Percentiles rank a stretch among this genome's conserved stretches.
phyloP scores from a whole-genome alignment of 768 basidiomycete genomes.

The Dacryopinax spathularia region DNA sequence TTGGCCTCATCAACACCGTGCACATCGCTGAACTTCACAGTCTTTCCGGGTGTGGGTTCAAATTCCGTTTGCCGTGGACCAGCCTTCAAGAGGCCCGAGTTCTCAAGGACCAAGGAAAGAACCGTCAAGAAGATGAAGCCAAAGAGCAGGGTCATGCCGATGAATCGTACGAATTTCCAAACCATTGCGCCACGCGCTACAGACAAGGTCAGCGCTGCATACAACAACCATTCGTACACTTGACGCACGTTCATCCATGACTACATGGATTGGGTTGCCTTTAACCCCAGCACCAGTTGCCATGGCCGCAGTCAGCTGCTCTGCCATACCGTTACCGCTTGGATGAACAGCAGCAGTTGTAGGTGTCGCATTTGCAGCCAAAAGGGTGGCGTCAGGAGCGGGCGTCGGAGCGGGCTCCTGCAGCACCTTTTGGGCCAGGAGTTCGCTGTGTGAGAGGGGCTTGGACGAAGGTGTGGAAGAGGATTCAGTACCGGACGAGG shows the following conservation, averaged over 20 bases:
- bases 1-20: conserved; percentile 98
- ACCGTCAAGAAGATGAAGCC: conserved; percentile 53
- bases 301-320: conserved; percentile 27
- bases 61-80: conserved; percentile 71
- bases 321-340: conserved; percentile 5
- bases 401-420: conserved; percentile 18
- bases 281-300: conserved; percentile 32
- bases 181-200: conserved; percentile 57
- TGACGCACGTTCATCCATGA: conserved; percentile 66
- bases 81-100: conserved; percentile 82
- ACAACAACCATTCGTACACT: too few species aligned
- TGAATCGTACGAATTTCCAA: conserved; percentile 47
- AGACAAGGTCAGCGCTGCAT: conserved; percentile 15
- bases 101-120: conserved; percentile 80
- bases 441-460: conserved; percentile 7
- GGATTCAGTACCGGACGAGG: conserved; percentile 12
- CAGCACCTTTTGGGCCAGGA: conserved; percentile 5
- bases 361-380: conserved; percentile 11
- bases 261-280: conserved; percentile 59
- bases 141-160: conserved; percentile 37
- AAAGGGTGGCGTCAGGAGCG: conserved; percentile 2
- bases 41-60: conserved; percentile 58
- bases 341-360: conserved; percentile 9
- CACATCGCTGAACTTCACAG: conserved; percentile 85
- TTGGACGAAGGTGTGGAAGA: not conserved